These are phyloP conservation scores for Podospora sp. DNA, from an alignment of 495 filamentous ascomycete genomes.

Conservation along the genomic window DNA sequence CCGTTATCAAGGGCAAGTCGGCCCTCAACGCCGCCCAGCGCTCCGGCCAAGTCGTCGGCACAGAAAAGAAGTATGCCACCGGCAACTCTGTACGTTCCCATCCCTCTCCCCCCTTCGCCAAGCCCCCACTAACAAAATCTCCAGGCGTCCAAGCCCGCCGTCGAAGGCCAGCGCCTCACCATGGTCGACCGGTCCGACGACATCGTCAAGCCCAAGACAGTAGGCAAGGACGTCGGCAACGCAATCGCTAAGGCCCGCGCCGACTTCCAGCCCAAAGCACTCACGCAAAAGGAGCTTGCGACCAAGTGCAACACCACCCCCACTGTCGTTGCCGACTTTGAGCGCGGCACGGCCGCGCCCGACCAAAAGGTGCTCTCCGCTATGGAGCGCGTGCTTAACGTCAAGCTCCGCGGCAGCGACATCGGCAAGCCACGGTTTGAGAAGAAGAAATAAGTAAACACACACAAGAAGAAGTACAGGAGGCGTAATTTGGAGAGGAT, in stretches of 20 bases:
- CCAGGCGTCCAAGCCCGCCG: slow-evolving; percentile 59
- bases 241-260: slow-evolving; percentile 75
- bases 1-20: slow-evolving; percentile 80
- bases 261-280: slow-evolving; percentile 71
- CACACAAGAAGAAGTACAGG: neutral
- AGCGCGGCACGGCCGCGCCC: slow-evolving; percentile 76
- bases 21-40: slow-evolving; percentile 91
- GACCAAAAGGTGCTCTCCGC: slow-evolving; percentile 80
- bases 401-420: slow-evolving; percentile 78
- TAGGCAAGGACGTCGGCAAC: slow-evolving; percentile 76
- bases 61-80: slow-evolving; percentile 88
- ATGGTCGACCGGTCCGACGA: slow-evolving; percentile 98
- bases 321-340: slow-evolving; percentile 78
- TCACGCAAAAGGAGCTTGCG: slow-evolving; percentile 97
- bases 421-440: slow-evolving; percentile 77
- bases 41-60: slow-evolving; percentile 71
- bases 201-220: slow-evolving; percentile 92
- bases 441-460: slow-evolving; percentile 49
- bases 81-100: slow-evolving; percentile 71
- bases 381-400: slow-evolving; percentile 84
- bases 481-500: neutral
- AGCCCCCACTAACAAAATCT: slow-evolving; percentile 9
- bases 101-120: neutral
- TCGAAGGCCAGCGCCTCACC: slow-evolving; percentile 92
- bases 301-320: slow-evolving; percentile 89